Evolutionary conservation across 1,139 yeast species (phyloP), one percentile per base, ranked within the genome.

Genomic region (Meyerozyma sp.): DNA sequence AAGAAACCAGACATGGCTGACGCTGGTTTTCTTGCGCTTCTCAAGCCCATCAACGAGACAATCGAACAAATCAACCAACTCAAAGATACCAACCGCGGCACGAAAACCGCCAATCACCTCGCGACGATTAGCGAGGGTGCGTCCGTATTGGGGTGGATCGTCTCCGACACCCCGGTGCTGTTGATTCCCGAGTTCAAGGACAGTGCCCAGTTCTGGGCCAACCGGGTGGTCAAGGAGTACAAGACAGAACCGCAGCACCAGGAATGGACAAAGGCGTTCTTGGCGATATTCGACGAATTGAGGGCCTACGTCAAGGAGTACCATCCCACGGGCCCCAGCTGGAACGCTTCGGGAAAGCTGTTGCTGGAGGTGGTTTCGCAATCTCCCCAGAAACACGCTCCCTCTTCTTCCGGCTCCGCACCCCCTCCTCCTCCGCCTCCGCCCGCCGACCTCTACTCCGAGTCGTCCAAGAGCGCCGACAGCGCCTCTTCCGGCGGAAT

Each of bases 191-290:
- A 91, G 52, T 86, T 83, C 66, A 87, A 84, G 59, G 98, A 94
- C 56, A 81, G 95, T 36, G 89, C 96, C 34, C 93, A 85, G 59
- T 94, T 91, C 66, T 94, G 96, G 89, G 80, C 95, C 27, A 91
- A 94, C 66, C 78, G 96, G 55, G 84, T 91, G 36, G 66, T 90
- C 62, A 91, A 90, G 64, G 96, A 89, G 49, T 81, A 68, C 67
- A 88, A 79, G 61, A 95, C 82, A 10, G 91, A 84, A 53, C 73
- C 78, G 45, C 55, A 56, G 21, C 87, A 87, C 44, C 82, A 77
- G 20, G 85, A 83, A 43, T 93, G 98, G 98, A 96, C 84, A 21
- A 80, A 82, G 49, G 59, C 66, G 20, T 87, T 82, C 57, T 62
- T 79, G 55, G 63, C 69, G 13, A 66, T 88, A 32, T 82, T 90